Evolutionary conservation across 441 rosid genomes (phyloP).

Genomic region (Jatropha podagrica): DNA sequence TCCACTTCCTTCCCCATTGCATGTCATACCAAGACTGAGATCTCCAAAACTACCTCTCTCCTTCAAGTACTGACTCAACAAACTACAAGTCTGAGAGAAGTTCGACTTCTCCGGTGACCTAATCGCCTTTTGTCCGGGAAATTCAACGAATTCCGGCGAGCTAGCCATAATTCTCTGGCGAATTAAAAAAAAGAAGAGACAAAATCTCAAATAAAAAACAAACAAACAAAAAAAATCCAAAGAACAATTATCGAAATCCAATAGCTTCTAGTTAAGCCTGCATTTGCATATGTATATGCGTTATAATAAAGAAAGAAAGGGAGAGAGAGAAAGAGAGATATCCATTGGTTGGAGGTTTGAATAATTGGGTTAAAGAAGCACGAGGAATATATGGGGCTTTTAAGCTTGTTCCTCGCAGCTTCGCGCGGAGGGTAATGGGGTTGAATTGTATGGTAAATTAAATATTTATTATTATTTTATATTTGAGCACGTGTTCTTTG

Average conservation of each 20-base stretch:
- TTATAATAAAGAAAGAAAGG: background rate
- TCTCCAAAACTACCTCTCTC: constrained; percentile 74
- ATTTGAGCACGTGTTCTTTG: constrained; percentile 43
- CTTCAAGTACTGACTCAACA: constrained; percentile 74
- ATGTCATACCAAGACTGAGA: constrained; percentile 60
- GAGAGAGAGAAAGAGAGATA: background rate
- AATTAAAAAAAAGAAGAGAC: background rate
- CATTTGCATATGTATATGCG: background rate
- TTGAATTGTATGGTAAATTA: background rate
- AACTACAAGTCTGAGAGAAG: constrained; percentile 62
- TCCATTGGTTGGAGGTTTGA: background rate
- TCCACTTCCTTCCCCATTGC: constrained; percentile 31
- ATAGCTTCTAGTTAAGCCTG: background rate
- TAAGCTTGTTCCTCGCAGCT: constrained; percentile 26
- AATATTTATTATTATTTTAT: background rate
- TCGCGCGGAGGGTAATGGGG: constrained; percentile 3
- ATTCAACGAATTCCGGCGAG: constrained; percentile 40
- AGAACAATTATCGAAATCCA: background rate
- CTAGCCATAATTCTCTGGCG: constrained; percentile 42
- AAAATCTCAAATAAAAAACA: background rate
- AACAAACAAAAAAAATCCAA: too few species aligned
- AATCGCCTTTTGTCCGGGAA: constrained; percentile 23
- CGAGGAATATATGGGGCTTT: constrained; percentile 46
- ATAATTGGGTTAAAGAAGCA: constrained; percentile 27
- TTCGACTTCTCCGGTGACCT: constrained; percentile 43